Evolutionary conservation across 768 basidiomycete genomes (phyloP), one percentile per base, ranked within the genome.

Genomic region (Lentinula raphanica): DNA sequence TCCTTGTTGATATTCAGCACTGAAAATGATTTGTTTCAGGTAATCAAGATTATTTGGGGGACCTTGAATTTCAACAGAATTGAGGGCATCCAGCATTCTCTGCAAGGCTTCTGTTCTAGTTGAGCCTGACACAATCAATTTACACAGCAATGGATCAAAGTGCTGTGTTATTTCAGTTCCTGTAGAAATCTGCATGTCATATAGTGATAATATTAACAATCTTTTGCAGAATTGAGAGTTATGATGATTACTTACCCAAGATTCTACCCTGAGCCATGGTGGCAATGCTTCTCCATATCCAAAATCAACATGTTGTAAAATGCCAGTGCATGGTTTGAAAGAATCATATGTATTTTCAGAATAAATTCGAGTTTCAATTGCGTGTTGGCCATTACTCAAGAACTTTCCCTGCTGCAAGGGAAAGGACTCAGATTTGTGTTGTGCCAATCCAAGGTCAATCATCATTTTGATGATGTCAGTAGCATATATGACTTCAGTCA

Each of bases 401-500:
- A 83, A 4, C 63, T 67, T 3, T 31, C 55, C 13, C 58, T 82
- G 82, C 29, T 72, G 68, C 64, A 82, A 60, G 66, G 55, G 63
- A 56, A 60, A 49, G 32, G 35, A 65, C 8, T 49, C 6, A 61
- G 64, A 42, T 64, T 62, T 60, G 4, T 66, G 64, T 63, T 82
- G 74, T 0, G 71, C 70, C 7, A 81, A 63, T 0, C 77, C 84
- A 69, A 86, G 85, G 5, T 75, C 71, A 21, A 88, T 77, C 86
- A 88, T 87, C 45, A 88, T 69, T 55, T 79, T 75, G 13, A 88
- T 81, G 12, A 89, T 71, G 62, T 88, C 87, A 38, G 87, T 74
- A 5, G 78, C 76, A 7, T 83, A 74, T 6, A 76, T 70, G 19
- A 71, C 73, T 67, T 88, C 86, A 0, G 86, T 87, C 31, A 88